Evolutionary conservation across 2,329 filamentous ascomycete species (phyloP), one percentile per base, ranked within the genome.

Genomic region (Alternaria arborescens): DNA sequence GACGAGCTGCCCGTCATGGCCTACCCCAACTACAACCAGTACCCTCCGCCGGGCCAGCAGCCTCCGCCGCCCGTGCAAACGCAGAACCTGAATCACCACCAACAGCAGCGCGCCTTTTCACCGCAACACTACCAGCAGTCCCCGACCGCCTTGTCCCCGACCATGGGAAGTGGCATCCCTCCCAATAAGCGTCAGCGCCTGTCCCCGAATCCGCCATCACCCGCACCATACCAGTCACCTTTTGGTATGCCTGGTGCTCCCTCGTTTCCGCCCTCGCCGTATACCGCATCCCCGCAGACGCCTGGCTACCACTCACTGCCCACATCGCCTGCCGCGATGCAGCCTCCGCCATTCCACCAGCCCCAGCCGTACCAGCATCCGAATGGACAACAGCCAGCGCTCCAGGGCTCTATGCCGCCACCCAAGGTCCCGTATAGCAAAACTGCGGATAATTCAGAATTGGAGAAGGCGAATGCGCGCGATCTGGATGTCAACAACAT

Each of bases 121-220:
- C 77, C 77, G 52, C 70, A 67, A 8, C 67, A 70, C 14, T 76
- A 75, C 70, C 71, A 74, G 67, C 88, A 89, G 44, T 85, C 82
- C 51, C 81, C 85, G 22, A 82, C 84, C 32, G 71, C 77, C 74
- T 78, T 80, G 74, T 81, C 90, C 79, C 86, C 75, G 5, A 75
- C 69, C 60, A 70, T 68, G 61, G 64, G 64, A 59, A 66, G 67
- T 61, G 69, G 70, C 59, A 69, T 89, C 50, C 91, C 91, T 50
- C 89, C 91, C 16, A 87, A 86, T 60, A 94, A 95, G 81, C 87
- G 91, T 76, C 89, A 86, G 76, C 89, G 88, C 58, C 81, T 91
- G 48, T 92, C 90, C 26, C 89, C 90, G 52, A 89, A 88, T 58
- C 76, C 77, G 58, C 86, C 89, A n/a, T 89, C 90, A 52, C 84